phyloP scores from a whole-genome alignment of 768 basidiomycete species.

The Tubosaeta sp. region DNA sequence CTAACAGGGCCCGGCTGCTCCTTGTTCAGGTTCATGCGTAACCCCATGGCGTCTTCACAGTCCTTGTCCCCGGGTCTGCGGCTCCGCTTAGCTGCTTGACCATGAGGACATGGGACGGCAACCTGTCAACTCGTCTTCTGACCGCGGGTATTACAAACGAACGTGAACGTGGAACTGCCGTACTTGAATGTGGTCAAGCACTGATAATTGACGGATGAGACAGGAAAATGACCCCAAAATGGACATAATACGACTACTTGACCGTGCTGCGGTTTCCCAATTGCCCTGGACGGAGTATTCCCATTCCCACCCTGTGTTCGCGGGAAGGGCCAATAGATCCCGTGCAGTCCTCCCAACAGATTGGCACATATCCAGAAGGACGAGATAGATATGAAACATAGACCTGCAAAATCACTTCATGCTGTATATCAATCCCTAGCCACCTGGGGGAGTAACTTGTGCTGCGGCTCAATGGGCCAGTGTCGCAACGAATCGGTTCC shows the following conservation, averaged over 20 bases:
- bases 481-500: no score
- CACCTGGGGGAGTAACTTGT: no score
- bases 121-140: not conserved
- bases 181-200: not conserved
- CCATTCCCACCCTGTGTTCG: not conserved
- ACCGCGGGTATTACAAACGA: conserved; percentile 1
- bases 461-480: no score
- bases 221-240: not conserved
- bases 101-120: not conserved
- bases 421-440: no score
- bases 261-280: not conserved
- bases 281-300: not conserved
- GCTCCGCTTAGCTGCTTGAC: not conserved
- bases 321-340: not conserved
- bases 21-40: not conserved
- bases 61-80: not conserved
- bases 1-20: not conserved
- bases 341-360: not conserved
- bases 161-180: conserved; percentile 2
- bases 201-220: not conserved
- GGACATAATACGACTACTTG: not conserved
- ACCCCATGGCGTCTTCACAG: not conserved
- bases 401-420: no score
- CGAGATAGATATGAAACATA: no score
- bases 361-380: no score